A percentile compares a stretch with the other conserved stretches of the same genome.
Conservation (phyloP, 768 basidiomycete species). For the Lentinula boryana region DNA sequence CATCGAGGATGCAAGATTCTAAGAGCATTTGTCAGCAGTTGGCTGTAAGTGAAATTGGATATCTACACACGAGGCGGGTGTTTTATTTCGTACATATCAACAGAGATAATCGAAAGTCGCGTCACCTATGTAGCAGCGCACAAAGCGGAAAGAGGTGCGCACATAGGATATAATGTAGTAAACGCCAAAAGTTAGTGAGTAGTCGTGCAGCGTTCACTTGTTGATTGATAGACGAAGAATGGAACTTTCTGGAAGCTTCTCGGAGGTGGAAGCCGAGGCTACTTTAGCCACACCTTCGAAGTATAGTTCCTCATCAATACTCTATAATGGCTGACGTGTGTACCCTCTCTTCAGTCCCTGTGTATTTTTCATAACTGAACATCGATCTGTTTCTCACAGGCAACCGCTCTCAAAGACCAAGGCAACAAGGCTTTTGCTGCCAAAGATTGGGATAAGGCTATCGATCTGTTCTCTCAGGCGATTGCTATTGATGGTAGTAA, state of each 20-base stretch:
- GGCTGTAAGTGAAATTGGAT: too few species aligned
- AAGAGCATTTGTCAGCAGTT: too few species aligned
- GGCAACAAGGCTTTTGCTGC: conserved; percentile 96
- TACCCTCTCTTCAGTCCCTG: background rate
- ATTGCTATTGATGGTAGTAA: conserved; percentile 79
- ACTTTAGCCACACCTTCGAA: background rate
- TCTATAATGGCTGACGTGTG: conserved; percentile 29
- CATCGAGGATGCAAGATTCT: too few species aligned
- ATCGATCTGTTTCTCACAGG: conserved; percentile 18
- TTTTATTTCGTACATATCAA: too few species aligned
- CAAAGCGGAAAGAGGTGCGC: too few species aligned
- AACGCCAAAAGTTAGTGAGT: too few species aligned
- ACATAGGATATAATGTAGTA: too few species aligned
- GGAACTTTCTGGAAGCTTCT: background rate
- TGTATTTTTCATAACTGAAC: background rate
- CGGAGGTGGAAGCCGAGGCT: background rate
- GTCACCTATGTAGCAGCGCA: too few species aligned
- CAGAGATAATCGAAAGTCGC: too few species aligned
- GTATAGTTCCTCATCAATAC: background rate
- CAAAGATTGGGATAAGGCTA: conserved; percentile 87
- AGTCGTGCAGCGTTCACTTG: too few species aligned
- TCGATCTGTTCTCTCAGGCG: conserved; percentile 76
- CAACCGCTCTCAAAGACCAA: conserved; percentile 73
- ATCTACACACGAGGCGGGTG: too few species aligned
- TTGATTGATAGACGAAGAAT: background rate